Base-by-base conservation (phyloP, 192 early-diverging fungal species). In the Radiomyces spectabilis region DNA sequence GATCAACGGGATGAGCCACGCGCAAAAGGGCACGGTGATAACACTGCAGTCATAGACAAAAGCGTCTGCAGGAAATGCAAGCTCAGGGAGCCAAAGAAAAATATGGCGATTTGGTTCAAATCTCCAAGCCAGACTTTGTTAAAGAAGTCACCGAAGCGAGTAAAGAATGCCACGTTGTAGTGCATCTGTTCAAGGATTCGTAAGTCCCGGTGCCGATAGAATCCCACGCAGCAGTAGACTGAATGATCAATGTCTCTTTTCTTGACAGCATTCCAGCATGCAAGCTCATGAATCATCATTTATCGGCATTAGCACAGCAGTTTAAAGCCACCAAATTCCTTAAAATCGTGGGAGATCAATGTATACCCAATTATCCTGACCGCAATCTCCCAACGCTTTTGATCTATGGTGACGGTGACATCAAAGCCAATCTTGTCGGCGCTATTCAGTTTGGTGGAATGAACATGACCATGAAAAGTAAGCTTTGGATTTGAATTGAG, bases 301-400 rank as follows among this genome's bases (percentile, higher is more conserved):
- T 98, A 41, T 78, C 82, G 15, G 76, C 76, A 50, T 63, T 94
- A 8, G 90, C 92, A 2, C 48, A 53, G 30, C 79, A 80, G 66
- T 85, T 96, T 73, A 82, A 81, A 22, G 78, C 89, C 4, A 89
- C 86, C 51, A 99, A 99, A 75, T 99, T 99, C 72, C 53, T 89
- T 40, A 95, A 94, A 61, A 96, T 96, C 57, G 74, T 92, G 19
- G 89, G 85, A 8, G 88, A 92, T 54, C 89, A 93, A 57, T 95
- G 93, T 72, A 95, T 98, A 57, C 87, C 85, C 33, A 89, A 93
- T 54, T 99, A 95, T 59, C 96, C 96, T 2, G 96, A 99, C 65
- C 69, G 65, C 24, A 89, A 90, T 63, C 52, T 92, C 47, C 91
- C 87, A 6, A 96, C 96, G 0, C 63, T 99, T n/a, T 65, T 99